Conservation (phyloP, 768 basidiomycete species). For the Hypholoma fasciculare region DNA sequence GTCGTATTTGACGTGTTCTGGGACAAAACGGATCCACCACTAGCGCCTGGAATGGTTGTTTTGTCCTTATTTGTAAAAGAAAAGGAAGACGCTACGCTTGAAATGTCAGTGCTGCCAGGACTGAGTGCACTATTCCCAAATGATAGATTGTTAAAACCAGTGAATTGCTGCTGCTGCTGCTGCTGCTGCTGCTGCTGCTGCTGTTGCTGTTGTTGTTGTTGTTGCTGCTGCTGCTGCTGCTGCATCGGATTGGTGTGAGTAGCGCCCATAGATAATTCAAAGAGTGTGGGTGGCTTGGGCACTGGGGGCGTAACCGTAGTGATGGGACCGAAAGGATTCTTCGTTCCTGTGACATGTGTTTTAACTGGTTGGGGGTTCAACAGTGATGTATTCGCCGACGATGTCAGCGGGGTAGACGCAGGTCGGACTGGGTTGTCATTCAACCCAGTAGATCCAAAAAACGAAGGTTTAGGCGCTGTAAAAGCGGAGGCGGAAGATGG, state of each 20-base stretch:
- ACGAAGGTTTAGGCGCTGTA: constrained; percentile 18
- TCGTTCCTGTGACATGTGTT: constrained; percentile 90
- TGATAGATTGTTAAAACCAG: constrained; percentile 31
- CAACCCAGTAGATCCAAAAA: constrained; percentile 10
- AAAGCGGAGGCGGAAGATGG: constrained; percentile 16
- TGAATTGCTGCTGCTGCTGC: constrained; percentile 24
- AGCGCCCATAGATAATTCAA: constrained; percentile 57
- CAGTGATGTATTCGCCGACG: constrained; percentile 34
- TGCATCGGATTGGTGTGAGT: constrained; percentile 12
- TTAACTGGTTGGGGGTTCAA: constrained; percentile 64
- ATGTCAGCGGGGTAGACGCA: constrained; percentile 71
- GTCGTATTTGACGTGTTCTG: constrained; percentile 29
- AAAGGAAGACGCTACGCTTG: constrained; percentile 77
- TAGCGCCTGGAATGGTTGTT: constrained; percentile 14
- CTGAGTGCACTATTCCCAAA: constrained; percentile 41
- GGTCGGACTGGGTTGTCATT: constrained; percentile 54
- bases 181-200: constrained; percentile 14
- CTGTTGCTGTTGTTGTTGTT: constrained; percentile 21
- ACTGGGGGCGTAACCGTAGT: constrained; percentile 61
- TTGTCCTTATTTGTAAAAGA: constrained; percentile 38
- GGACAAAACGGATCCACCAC: constrained; percentile 10
- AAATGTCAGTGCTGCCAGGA: constrained; percentile 55
- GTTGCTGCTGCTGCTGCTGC: constrained; percentile 24
- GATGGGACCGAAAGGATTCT: constrained; percentile 91
- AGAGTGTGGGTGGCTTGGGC: constrained; percentile 77